Conservation (phyloP, 2,329 filamentous ascomycete species). For the Colletotrichum echinochloae region DNA sequence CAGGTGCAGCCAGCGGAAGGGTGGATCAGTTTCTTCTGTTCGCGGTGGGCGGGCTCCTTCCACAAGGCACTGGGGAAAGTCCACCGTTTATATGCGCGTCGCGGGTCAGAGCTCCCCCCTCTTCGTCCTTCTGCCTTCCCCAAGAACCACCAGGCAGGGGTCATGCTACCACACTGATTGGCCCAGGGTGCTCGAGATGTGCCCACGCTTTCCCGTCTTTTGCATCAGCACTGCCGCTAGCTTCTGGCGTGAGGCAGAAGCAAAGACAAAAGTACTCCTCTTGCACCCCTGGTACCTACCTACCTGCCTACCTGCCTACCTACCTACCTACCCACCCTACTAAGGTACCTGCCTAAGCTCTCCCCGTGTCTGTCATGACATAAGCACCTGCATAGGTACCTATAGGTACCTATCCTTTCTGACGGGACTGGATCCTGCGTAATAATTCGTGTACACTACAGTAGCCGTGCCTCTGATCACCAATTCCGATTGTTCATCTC, state of each 20-base stretch:
- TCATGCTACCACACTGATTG: slow-evolving; percentile 33
- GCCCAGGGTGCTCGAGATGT: slow-evolving; percentile 13
- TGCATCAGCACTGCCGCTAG: slow-evolving; percentile 30
- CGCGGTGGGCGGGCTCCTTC: slow-evolving; percentile 29
- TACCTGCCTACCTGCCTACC: too few relatives aligned
- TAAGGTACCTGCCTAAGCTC: not conserved
- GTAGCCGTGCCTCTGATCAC: not conserved
- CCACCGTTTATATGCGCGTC: slow-evolving; percentile 63
- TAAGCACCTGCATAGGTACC: not conserved
- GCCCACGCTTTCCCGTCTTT: slow-evolving; percentile 35
- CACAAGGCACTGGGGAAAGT: slow-evolving; percentile 50
- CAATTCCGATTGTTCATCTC: not conserved
- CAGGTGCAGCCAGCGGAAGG: slow-evolving; percentile 27
- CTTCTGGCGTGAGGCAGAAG: slow-evolving; percentile 5
- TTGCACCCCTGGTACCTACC: not conserved
- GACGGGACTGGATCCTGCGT: not conserved
- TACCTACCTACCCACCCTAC: too few relatives aligned
- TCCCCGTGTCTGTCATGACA: too few relatives aligned
- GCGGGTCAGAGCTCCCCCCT: slow-evolving; percentile 43
- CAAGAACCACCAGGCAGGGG: slow-evolving; percentile 26
- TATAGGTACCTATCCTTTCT: not conserved
- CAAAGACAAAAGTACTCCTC: slow-evolving; percentile 18
- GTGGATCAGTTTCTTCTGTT: slow-evolving; percentile 14
- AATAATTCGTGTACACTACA: not conserved
- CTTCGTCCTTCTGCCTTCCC: slow-evolving; percentile 20